Evolutionary conservation across 768 basidiomycete species (phyloP), one percentile per base, ranked within the genome.

Genomic region (Lactifluus hygrophoroides): DNA sequence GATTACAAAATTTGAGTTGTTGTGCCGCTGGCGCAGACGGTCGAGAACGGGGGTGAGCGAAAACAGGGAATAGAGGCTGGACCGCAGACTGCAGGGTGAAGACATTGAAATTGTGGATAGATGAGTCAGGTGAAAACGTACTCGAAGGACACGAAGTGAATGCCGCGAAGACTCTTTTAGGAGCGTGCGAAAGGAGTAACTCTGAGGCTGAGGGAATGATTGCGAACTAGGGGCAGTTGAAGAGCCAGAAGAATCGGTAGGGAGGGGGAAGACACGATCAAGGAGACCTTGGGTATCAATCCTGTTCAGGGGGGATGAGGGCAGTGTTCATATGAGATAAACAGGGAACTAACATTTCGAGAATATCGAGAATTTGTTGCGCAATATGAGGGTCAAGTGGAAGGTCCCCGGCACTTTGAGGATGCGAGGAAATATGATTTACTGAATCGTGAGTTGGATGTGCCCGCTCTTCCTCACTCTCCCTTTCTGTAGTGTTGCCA

Each of bases 201-300:
- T 64, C 54, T 63, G 65, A 3, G 71, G 62, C 45, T 69, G 66
- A 21, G 51, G 57, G 13, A 51, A 34, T 19, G 67, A 63, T 42
- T 68, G 68, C 34, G 66, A 64, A 42, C 58, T 57, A 5, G 63
- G 27, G 2, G 19, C 16, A 49, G 77, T 73, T 17, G 75, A 71
- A 1, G 79, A 73, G n/a, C 73, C 68, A 38, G 73, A 68, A 43
- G 73, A 70, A 62, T 74, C 69, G 53, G 73, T 68, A 21, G 74
- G 73, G 23, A 83, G 73, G 37, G 84, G 81, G 67, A 87, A 86
- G 62, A 88, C 85, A 64, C 89, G 85, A 75, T 91, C 88, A 10
- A 92, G 81, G 5, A 92, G 75, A 47, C 84, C 86, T 63, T 88
- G 88, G 0, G 77, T 77, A 69, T 92, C 90, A 60, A 82, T 72